Base-by-base conservation (phyloP, 106 monocot genomes). In the Allium fistulosum region DNA sequence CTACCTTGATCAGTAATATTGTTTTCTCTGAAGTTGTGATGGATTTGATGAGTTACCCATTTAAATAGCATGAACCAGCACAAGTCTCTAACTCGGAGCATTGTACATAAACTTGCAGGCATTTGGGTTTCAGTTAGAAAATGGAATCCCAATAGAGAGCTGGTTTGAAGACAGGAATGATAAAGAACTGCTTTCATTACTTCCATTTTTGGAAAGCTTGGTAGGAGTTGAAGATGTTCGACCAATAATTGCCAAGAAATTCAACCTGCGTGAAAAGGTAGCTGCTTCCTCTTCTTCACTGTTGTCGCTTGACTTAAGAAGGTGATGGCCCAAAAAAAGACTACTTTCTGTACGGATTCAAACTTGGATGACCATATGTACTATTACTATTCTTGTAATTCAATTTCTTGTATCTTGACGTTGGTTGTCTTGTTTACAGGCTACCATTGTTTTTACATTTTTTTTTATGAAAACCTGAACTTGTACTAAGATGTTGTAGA, bases 91-190 rank as follows among this genome's bases (percentile, higher is more conserved):
- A 55, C 7, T 55, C 15, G 7, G 53, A 12, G 27, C 16, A 53
- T 48, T 14, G 13, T 6, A 15, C 17, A 9, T 3, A 9, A 62
- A 57, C 57, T 58, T 57, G 16, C 82, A 99, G 97, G 97, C 92
- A 63, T 99, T 99, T 87, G 97, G 97, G 51, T 99, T 99, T 70
- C 97, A 99, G 63, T 59, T 99, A 63, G 97, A 99, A 70, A 99
- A 99, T 63, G 97, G 97, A 8, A 87, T 99, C 63, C 97, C 97
- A 0, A 99, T 99, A 11, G 97, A 92, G 66, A 99, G 97, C 79
- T 99, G 97, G 97, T 99, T 92, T 27, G 92, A 99, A 53, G 92
- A 99, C 70, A 80, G 79, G 0, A 80, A 82, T 10, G 97, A 99
- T 71, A 62, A 55, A 9, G 97, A 84, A 63, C 69, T 99, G 73